A percentile compares a stretch with the other conserved stretches of the same genome.
Conservation (phyloP, 768 basidiomycete genomes). For the Macrolepiota albuminosa region DNA sequence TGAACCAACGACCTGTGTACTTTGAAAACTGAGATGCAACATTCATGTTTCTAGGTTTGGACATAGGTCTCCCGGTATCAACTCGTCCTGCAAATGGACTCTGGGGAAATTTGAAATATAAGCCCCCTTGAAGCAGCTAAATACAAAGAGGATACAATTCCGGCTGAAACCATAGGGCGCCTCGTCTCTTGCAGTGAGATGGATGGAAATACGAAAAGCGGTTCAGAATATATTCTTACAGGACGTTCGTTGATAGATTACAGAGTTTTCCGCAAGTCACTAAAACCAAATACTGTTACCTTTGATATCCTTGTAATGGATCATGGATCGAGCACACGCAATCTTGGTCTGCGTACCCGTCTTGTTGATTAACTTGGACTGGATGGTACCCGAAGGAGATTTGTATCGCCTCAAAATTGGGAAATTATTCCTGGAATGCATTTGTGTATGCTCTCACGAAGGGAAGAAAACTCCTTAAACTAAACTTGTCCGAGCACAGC, state of each 20-base stretch:
- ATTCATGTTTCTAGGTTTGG: too few relatives aligned
- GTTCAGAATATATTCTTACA: not conserved
- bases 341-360: too few relatives aligned
- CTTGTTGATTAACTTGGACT: too few relatives aligned
- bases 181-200: not conserved
- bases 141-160: not conserved
- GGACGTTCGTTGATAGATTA: not conserved
- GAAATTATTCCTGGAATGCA: not conserved
- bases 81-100: not conserved
- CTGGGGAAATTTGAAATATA: not conserved
- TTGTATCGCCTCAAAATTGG: too few relatives aligned
- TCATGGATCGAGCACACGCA: too few relatives aligned
- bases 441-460: not conserved
- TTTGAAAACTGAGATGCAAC: not conserved
- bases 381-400: too few relatives aligned
- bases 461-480: not conserved
- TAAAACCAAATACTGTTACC: not conserved
- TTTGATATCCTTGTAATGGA: not conserved
- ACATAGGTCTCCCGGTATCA: too few relatives aligned
- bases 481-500: not conserved
- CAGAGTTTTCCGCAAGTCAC: not conserved
- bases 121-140: not conserved
- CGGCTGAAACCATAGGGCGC: not conserved
- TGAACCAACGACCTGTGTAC: too few relatives aligned
- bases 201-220: not conserved